These are phyloP conservation scores for Zygotorulaspora chibaensis DNA, from an alignment of 805 yeast genomes.

Conservation along the genomic window DNA sequence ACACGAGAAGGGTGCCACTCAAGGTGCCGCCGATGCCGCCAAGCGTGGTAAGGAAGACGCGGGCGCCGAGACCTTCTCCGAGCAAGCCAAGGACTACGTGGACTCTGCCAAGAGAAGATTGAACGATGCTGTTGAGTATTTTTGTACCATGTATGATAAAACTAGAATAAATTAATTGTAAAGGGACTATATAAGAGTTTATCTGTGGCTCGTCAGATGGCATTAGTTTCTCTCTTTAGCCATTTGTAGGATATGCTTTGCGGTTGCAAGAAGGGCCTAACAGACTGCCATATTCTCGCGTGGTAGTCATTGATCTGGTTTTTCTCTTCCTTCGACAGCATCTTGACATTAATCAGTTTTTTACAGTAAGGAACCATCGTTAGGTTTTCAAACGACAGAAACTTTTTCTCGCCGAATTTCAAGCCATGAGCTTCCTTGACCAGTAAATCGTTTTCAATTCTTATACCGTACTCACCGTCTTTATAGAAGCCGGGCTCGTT, in stretches of 20 bases:
- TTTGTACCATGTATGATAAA: background rate
- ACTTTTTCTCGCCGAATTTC: conserved; percentile 53
- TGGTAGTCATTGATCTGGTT: conserved; percentile 70
- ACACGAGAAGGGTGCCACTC: conserved; percentile 61
- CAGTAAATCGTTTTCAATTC: conserved; percentile 81
- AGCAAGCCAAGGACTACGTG: conserved; percentile 55
- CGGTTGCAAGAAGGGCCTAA: conserved; percentile 49
- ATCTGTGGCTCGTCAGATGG: background rate
- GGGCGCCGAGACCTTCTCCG: conserved; percentile 41
- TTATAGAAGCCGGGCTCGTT: conserved; percentile 95
- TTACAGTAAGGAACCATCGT: conserved; percentile 83
- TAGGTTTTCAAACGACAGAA: conserved; percentile 72
- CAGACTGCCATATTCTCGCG: conserved; percentile 46
- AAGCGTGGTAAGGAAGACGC: conserved; percentile 53
- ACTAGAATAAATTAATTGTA: too few species aligned
- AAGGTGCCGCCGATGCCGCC: conserved; percentile 62
- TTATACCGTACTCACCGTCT: conserved; percentile 84
- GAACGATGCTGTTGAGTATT: conserved; percentile 41
- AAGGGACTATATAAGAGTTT: too few species aligned
- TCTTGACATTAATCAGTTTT: conserved; percentile 56
- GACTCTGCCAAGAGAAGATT: conserved; percentile 52
- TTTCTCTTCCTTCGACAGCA: conserved; percentile 60
- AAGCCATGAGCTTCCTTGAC: conserved; percentile 39
- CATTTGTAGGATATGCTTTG: conserved; percentile 62
- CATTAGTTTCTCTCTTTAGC: conserved; percentile 55